Conservation (phyloP, 352 stramenopile species). For the Pseudoperonospora humuli region DNA sequence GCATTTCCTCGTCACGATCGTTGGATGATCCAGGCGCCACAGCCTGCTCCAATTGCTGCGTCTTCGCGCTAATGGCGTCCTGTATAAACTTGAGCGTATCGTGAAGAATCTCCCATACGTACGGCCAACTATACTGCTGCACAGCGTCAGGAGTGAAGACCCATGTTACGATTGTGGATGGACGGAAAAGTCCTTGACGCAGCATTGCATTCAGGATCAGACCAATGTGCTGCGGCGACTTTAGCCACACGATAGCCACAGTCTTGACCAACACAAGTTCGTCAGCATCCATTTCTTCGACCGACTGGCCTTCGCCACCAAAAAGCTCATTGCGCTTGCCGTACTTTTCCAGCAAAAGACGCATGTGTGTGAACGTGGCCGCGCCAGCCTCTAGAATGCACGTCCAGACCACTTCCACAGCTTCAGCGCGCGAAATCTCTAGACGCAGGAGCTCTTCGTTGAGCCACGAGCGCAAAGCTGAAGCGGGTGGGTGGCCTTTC, state of each 20-base stretch:
- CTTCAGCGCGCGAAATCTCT: conserved; percentile 38
- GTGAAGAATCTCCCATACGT: conserved; percentile 77
- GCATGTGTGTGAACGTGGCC: conserved; percentile 81
- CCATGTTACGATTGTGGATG: conserved; percentile 71
- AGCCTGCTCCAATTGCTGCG: conserved; percentile 24
- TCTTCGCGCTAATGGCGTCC: conserved; percentile 28
- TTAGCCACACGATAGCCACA: conserved; percentile 65
- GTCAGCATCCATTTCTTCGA: conserved; percentile 20
- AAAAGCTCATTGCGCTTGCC: conserved; percentile 45
- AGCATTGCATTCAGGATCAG: conserved; percentile 80
- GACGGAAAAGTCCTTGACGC: conserved; percentile 50
- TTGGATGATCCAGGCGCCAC: conserved; percentile 23
- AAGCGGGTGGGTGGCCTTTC: conserved; percentile 51
- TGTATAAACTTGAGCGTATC: conserved; percentile 59
- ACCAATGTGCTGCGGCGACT: conserved; percentile 78
- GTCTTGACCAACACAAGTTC: conserved; percentile 63
- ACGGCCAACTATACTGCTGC: conserved; percentile 85
- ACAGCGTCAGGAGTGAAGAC: conserved; percentile 72
- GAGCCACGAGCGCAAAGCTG: conserved; percentile 48
- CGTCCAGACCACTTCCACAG: conserved; percentile 66
- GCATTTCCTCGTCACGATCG: conserved; percentile 36
- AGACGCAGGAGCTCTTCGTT: conserved; percentile 41
- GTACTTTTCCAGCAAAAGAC: conserved; percentile 75
- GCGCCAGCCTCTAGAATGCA: conserved; percentile 67
- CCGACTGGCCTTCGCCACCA: conserved; percentile 22